Percentiles rank a stretch among this genome's conserved stretches.
These are phyloP conservation scores for Parafenestella ontariensis DNA, from an alignment of 2,329 filamentous ascomycete species.

Conservation along the genomic window DNA sequence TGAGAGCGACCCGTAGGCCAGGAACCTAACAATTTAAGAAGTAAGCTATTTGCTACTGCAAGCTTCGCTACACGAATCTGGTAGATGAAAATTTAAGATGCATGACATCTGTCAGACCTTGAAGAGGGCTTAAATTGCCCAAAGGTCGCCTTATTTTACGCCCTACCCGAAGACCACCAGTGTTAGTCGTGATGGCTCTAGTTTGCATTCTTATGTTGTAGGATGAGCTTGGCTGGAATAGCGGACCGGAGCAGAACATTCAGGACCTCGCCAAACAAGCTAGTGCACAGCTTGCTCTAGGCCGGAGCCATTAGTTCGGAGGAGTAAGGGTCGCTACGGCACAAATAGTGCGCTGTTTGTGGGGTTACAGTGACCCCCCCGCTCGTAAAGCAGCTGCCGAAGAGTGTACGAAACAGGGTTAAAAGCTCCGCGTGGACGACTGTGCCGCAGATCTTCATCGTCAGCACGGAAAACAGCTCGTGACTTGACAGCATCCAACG, in stretches of 20 bases:
- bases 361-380: no score
- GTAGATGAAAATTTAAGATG: background rate
- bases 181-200: no score
- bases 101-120: background rate
- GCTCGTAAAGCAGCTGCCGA: background rate
- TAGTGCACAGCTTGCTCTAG: no score
- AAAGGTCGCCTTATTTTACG: no score
- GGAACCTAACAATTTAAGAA: background rate
- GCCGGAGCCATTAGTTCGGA: no score
- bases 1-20: conserved; percentile 1
- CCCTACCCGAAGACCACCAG: no score
- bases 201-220: no score
- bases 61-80: background rate
- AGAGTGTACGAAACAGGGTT: background rate
- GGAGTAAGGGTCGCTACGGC: no score
- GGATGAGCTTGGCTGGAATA: no score
- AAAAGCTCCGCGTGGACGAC: background rate
- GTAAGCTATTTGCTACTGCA: conserved; percentile 1
- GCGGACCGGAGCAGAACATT: no score
- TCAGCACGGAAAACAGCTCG: background rate
- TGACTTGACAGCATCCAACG: background rate
- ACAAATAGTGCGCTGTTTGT: no score
- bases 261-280: no score
- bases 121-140: background rate
- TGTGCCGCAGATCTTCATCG: conserved; percentile 1